These are phyloP conservation scores for Ganoderma multipileum DNA, from an alignment of 1,284 basidiomycete species.

Conservation along the genomic window DNA sequence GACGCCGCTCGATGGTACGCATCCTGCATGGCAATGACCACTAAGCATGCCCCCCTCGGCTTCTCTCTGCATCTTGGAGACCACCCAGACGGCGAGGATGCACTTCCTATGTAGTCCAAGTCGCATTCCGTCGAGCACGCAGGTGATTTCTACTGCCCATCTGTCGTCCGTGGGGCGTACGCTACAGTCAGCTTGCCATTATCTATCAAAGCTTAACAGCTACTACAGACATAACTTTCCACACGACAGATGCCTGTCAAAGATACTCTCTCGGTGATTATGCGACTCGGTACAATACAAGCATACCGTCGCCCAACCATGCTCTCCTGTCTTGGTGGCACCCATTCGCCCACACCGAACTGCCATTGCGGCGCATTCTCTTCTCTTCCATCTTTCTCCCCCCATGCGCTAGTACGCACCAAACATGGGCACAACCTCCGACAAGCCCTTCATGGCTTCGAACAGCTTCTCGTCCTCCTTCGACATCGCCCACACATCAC, in stretches of 20 bases:
- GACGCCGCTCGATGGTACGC: neutral
- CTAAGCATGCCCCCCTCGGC: neutral
- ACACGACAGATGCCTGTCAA: neutral
- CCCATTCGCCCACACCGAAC: neutral
- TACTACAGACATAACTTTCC: neutral
- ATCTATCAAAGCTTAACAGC: neutral
- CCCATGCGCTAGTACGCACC: neutral
- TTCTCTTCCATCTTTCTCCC: neutral
- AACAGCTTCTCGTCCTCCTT: neutral
- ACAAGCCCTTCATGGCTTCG: slow-evolving; percentile 5
- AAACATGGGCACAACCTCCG: slow-evolving; percentile 5
- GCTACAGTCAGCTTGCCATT: neutral
- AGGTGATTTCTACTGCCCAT: neutral
- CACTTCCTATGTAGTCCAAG: too few species aligned
- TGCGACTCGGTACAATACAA: too few species aligned
- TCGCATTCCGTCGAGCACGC: neutral
- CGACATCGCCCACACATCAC: too few species aligned
- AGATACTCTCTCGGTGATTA: neutral
- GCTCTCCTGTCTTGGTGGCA: too few species aligned
- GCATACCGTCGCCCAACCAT: too few species aligned
- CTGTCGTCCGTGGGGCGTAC: neutral
- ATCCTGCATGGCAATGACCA: neutral
- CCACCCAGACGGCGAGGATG: neutral
- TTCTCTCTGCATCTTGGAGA: neutral
- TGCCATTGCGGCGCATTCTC: neutral